Evolutionary conservation across 805 yeast species (phyloP).

Genomic region (Monosporozyma servazzii): DNA sequence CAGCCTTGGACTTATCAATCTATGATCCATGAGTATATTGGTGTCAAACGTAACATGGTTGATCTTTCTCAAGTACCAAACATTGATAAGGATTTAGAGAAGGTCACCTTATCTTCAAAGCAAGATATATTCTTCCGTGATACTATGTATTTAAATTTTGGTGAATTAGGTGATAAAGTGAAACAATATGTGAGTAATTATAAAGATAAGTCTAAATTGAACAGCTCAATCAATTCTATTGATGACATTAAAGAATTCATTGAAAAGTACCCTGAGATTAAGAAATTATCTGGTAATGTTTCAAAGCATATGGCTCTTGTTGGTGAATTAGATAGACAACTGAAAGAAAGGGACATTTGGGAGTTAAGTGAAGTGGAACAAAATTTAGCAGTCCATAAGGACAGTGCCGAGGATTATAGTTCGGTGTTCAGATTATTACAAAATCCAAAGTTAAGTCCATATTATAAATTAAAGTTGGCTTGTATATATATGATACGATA

Average conservation of each 20-base stretch:
- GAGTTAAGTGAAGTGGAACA: conserved; percentile 88
- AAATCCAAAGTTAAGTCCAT: conserved; percentile 37
- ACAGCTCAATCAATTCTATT: conserved; percentile 58
- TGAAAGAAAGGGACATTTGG: conserved; percentile 60
- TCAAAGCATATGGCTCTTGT: conserved; percentile 88
- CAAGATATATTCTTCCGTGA: conserved; percentile 73
- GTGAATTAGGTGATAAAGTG: conserved; percentile 84
- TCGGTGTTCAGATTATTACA: conserved; percentile 48
- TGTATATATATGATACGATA: conserved; percentile 67
- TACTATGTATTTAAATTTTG: conserved; percentile 84
- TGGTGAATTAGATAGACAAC: conserved; percentile 71
- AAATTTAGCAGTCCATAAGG: conserved; percentile 58
- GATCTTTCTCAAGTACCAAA: conserved; percentile 50
- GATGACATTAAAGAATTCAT: conserved; percentile 86
- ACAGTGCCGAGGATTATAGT: conserved; percentile 46
- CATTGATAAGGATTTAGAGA: conserved; percentile 47
- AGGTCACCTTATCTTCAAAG: conserved; percentile 55
- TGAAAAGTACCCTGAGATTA: conserved; percentile 89
- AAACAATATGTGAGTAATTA: conserved; percentile 77
- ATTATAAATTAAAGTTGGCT: conserved; percentile 60
- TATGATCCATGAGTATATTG: conserved; percentile 89
- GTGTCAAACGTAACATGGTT: conserved; percentile 73
- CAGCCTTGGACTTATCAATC: conserved; percentile 98
- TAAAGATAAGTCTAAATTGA: conserved; percentile 68
- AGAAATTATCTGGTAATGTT: conserved; percentile 77